A percentile compares a stretch with the other conserved stretches of the same genome.
These are phyloP conservation scores for Colletotrichum spaethianum DNA, from an alignment of 2,329 filamentous ascomycete genomes.

Conservation along the genomic window DNA sequence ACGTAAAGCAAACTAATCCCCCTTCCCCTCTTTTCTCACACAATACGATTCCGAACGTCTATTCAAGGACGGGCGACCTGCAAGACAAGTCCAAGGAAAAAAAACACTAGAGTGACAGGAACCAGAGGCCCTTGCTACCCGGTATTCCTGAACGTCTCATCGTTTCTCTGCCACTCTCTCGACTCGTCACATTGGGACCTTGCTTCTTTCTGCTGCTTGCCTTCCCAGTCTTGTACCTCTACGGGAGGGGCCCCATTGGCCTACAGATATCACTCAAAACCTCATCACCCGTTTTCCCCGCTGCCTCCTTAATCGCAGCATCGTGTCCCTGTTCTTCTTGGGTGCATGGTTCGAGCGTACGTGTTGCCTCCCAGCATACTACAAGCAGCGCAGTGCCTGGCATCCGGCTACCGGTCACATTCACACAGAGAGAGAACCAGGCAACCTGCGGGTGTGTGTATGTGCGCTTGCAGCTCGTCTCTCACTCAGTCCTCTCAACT, in stretches of 20 bases:
- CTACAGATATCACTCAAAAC: slow-evolving; percentile 8
- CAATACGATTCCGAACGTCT: slow-evolving; percentile 13
- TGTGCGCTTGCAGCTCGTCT: slow-evolving; percentile 36
- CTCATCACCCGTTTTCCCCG: slow-evolving; percentile 1
- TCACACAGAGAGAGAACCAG: neutral
- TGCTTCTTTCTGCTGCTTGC: slow-evolving; percentile 35
- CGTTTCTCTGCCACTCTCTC: slow-evolving; percentile 14
- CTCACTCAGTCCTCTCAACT: slow-evolving; percentile 12
- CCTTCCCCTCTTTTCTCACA: slow-evolving; percentile 3
- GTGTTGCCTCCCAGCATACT: slow-evolving; percentile 28
- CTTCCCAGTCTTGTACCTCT: slow-evolving; percentile 9
- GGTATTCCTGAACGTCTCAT: slow-evolving; percentile 29
- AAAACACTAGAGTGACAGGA: slow-evolving; percentile 3
- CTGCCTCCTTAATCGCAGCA: neutral
- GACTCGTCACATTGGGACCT: slow-evolving; percentile 38
- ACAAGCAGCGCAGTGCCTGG: slow-evolving; percentile 10
- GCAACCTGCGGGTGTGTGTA: slow-evolving; percentile 18
- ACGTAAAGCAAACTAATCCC: slow-evolving; percentile 29
- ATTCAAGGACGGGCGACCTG: slow-evolving; percentile 16
- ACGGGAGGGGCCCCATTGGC: slow-evolving; percentile 12
- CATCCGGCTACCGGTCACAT: neutral
- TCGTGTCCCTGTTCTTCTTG: slow-evolving; percentile 5
- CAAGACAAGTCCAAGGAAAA: slow-evolving; percentile 1
- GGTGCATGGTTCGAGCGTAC: slow-evolving; percentile 27
- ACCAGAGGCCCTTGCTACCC: slow-evolving; percentile 28